Conservation (phyloP, 2,329 filamentous ascomycete genomes). For the Stenocarpella maydis region DNA sequence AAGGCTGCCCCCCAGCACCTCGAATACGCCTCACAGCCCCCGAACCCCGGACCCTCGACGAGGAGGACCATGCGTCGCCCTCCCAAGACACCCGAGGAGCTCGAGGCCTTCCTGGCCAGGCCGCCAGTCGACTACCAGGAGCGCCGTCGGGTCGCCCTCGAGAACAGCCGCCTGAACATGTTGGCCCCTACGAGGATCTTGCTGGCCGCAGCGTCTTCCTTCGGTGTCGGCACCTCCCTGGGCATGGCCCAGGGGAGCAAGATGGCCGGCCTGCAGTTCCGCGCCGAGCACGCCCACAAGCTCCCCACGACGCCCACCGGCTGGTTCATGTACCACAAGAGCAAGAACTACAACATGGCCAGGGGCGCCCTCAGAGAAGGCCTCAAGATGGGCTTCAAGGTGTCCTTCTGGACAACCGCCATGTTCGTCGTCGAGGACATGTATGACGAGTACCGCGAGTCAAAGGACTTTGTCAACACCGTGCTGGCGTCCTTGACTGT, state of each 20-base stretch:
- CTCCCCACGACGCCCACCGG: slow-evolving; percentile 82
- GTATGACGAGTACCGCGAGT: slow-evolving; percentile 75
- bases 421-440: slow-evolving; percentile 88
- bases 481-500: slow-evolving; percentile 84
- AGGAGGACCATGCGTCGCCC: slow-evolving; percentile 25
- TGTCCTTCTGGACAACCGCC: slow-evolving; percentile 76
- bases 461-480: slow-evolving; percentile 81
- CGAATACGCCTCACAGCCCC: not conserved
- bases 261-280: slow-evolving; percentile 81
- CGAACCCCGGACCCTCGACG: not conserved
- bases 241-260: slow-evolving; percentile 78
- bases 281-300: slow-evolving; percentile 95
- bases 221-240: slow-evolving; percentile 73
- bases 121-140: slow-evolving; percentile 8
- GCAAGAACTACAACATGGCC: slow-evolving; percentile 90
- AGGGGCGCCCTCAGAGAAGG: slow-evolving; percentile 82
- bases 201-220: slow-evolving; percentile 69
- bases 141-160: slow-evolving; percentile 13
- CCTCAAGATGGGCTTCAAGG: slow-evolving; percentile 73
- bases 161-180: slow-evolving; percentile 33
- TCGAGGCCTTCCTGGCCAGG: slow-evolving; percentile 20
- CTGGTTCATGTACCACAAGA: slow-evolving; percentile 99
- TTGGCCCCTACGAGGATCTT: slow-evolving; percentile 54
- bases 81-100: slow-evolving; percentile 28
- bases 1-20: not conserved